phyloP scores from a whole-genome alignment of 257 asterid genomes.

The Sherardia arvensis region DNA sequence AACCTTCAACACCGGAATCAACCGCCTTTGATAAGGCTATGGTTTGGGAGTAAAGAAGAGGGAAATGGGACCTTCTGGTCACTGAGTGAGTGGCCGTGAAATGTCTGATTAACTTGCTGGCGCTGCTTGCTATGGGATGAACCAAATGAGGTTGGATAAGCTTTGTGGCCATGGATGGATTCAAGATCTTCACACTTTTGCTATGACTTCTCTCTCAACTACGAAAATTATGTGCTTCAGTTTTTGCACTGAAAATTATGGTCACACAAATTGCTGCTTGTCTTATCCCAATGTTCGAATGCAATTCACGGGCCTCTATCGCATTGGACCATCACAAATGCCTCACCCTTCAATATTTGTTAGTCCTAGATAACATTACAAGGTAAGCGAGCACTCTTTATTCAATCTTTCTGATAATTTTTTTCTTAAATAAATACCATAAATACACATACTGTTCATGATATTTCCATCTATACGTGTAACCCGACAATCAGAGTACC shows the following conservation, averaged over 20 bases:
- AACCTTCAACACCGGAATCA: slow-evolving; percentile 29
- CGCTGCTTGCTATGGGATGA: slow-evolving; percentile 26
- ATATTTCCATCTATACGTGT: no score
- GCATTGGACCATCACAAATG: background rate
- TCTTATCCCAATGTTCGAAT: background rate
- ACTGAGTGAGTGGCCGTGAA: slow-evolving; percentile 23
- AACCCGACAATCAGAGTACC: no score
- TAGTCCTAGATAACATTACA: background rate
- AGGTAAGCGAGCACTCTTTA: background rate
- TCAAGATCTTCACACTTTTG: background rate
- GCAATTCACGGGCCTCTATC: background rate
- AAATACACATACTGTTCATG: no score
- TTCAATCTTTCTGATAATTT: no score
- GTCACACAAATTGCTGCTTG: background rate
- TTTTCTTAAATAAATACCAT: no score
- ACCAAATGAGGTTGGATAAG: slow-evolving; percentile 35
- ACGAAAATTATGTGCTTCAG: background rate
- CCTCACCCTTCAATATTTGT: background rate
- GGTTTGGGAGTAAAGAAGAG: slow-evolving; percentile 14
- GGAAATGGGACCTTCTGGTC: slow-evolving; percentile 17
- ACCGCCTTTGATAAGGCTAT: slow-evolving; percentile 27
- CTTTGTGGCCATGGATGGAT: slow-evolving; percentile 46
- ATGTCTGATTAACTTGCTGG: slow-evolving; percentile 26
- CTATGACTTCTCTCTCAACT: background rate
- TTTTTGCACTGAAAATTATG: background rate